phyloP scores from a whole-genome alignment of 2,329 filamentous ascomycete genomes.

The Fusarium chaquense region DNA sequence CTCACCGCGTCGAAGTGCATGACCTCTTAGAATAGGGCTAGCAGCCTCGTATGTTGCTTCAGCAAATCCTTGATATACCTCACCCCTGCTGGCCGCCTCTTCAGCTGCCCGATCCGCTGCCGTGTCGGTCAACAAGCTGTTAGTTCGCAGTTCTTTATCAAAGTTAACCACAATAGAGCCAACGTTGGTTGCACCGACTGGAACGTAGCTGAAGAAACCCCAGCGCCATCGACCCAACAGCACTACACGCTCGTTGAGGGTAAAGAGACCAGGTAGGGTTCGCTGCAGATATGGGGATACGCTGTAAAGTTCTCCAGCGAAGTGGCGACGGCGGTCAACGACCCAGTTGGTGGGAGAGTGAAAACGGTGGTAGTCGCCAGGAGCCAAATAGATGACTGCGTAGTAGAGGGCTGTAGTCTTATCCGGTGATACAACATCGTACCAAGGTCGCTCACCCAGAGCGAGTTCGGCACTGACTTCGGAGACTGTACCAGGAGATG shows the following conservation, averaged over 20 bases:
- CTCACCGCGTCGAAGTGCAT: slow-evolving; percentile 87
- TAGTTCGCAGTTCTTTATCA: slow-evolving; percentile 92
- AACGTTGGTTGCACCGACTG: slow-evolving; percentile 97
- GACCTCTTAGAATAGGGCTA: slow-evolving; percentile 81
- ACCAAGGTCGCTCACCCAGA: slow-evolving; percentile 77
- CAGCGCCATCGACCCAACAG: slow-evolving; percentile 94
- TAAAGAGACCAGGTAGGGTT: slow-evolving; percentile 93
- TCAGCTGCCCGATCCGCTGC: slow-evolving; percentile 88
- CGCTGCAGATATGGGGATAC: slow-evolving; percentile 96
- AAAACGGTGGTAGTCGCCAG: slow-evolving; percentile 98
- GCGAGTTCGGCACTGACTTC: slow-evolving; percentile 88
- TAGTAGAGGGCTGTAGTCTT: slow-evolving; percentile 86
- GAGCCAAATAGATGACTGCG: slow-evolving; percentile 93
- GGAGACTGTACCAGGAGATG: slow-evolving; percentile 77
- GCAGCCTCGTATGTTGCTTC: slow-evolving; percentile 90
- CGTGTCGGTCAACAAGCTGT: slow-evolving; percentile 91
- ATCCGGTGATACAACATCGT: slow-evolving; percentile 71
- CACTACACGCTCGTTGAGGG: slow-evolving; percentile 94
- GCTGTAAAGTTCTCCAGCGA: slow-evolving; percentile 94
- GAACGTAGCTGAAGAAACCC: slow-evolving; percentile 96
- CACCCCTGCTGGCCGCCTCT: slow-evolving; percentile 78
- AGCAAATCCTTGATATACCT: slow-evolving; percentile 89
- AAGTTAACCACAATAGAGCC: slow-evolving; percentile 98
- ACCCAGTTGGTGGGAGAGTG: slow-evolving; percentile 97
- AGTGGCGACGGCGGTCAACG: slow-evolving; percentile 93